phyloP scores from a whole-genome alignment of 208 protist species.

The Trypanosoma conorhini region DNA sequence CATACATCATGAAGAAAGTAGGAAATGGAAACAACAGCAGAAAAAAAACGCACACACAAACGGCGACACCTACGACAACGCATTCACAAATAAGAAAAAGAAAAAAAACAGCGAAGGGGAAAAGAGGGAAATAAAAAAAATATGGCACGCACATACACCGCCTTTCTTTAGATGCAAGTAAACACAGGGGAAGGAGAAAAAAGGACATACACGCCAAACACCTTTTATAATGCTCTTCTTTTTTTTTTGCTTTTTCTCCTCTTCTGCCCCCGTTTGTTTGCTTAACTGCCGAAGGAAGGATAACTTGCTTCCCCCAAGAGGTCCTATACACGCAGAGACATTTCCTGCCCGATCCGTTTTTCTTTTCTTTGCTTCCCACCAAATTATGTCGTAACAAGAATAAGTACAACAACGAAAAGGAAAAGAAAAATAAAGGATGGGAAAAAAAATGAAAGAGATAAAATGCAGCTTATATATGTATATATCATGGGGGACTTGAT shows the following conservation, averaged over 20 bases:
- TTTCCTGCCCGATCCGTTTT: background rate
- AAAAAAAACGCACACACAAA: too few relatives aligned
- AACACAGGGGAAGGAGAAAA: constrained; percentile 22
- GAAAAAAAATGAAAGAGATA: constrained; percentile 15
- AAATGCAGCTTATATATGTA: background rate
- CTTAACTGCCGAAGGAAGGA: background rate
- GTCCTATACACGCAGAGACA: background rate
- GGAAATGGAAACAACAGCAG: background rate
- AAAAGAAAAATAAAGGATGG: constrained; percentile 2
- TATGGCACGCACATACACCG: constrained; percentile 9
- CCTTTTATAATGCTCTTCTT: background rate
- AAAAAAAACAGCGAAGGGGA: constrained; percentile 10
- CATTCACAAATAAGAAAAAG: constrained; percentile 4
- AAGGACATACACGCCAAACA: constrained; percentile 15
- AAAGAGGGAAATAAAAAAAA: background rate
- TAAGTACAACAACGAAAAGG: background rate
- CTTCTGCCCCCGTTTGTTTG: background rate
- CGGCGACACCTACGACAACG: too few relatives aligned
- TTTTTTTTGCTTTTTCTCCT: background rate
- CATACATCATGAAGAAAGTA: constrained; percentile 3
- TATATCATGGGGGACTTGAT: background rate
- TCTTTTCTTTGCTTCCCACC: background rate
- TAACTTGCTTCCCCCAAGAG: background rate
- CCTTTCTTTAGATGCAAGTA: constrained; percentile 1
- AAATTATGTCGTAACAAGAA: background rate